Base-by-base conservation (phyloP, 257 asterid genomes). In the Capsicum chinense region DNA sequence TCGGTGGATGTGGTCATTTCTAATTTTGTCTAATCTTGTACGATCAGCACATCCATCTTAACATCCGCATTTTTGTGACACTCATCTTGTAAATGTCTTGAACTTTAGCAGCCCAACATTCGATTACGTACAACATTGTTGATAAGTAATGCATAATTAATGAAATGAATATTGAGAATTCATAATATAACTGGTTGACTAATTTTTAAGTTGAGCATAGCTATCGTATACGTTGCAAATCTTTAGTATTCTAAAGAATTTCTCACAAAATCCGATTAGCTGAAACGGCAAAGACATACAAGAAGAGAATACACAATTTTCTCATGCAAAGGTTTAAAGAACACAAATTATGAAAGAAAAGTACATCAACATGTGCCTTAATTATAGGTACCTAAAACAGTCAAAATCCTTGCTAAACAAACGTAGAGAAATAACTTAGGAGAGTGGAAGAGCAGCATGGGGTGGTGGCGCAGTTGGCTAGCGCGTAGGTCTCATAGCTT, bases 401-500 rank as follows among this genome's bases (percentile, higher is more conserved):
- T 4, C 42, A 39, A 39, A 39, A 39, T 39, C 42, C 42, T 39
- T 2, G 42, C 42, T 37, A 37, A 37, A 37, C 42, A 37, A 39
- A 39, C 4, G 42, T 39, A 39, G 3, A 0, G 3, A 2, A 39
- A 39, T 26, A 39, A 39, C 48, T 44, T 1, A 6, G 19, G 2
- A 13, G 47, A 35, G 3, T 1, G 0, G 0, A 9, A 5, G 0
- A 42, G 1, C 11, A n/a, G 0, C 11, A 1, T 0, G 98, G 97
- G 97, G 97, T 92, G 98, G 97, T 93, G 97, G 97, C 97, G 95
- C 97, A 93, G 97, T 95, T 92, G 98, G 97, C 93, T 95, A 93
- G 97, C 98, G 98, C 97, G 97, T 94, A 94, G 98, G 97, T 92
- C 99, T 95, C 97, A 92, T 94, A 95, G 95, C 94, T 89, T 78